Conservation (phyloP, 768 basidiomycete genomes). For the Tephrocybe sp. region DNA sequence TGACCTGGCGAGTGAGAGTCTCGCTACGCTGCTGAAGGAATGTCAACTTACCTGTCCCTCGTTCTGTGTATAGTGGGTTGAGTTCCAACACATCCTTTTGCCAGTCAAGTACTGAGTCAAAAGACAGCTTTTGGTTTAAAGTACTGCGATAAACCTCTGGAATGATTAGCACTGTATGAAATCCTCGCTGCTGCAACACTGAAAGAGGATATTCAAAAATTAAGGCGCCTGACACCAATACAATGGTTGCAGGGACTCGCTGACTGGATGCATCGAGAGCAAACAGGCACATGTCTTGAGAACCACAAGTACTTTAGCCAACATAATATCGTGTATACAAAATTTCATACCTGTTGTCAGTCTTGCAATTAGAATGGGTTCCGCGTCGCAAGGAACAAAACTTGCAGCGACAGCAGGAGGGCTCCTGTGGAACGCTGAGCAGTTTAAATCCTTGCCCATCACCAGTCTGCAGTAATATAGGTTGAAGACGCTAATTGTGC, state of each 20-base stretch:
- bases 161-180: slow-evolving; percentile 1
- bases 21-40: background rate
- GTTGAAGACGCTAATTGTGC: slow-evolving; percentile 28
- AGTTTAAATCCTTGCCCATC: background rate
- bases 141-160: background rate
- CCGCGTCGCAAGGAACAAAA: background rate
- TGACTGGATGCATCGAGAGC: slow-evolving; percentile 1
- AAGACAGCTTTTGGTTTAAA: background rate
- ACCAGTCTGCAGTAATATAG: slow-evolving; percentile 19
- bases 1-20: background rate
- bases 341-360: slow-evolving; percentile 4
- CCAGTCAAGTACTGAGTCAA: slow-evolving; percentile 5
- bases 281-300: slow-evolving; percentile 13
- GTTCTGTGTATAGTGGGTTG: background rate
- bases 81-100: background rate
- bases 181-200: slow-evolving; percentile 7
- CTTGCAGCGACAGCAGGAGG: background rate
- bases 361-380: background rate
- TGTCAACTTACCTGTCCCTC: background rate
- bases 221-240: slow-evolving; percentile 11
- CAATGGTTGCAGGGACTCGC: slow-evolving; percentile 8
- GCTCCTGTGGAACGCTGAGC: background rate
- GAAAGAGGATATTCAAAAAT: slow-evolving; percentile 2
- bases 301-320: background rate
- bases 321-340: background rate